Conservation (phyloP, 2,329 filamentous ascomycete genomes). For the Trichoderma sp. region DNA sequence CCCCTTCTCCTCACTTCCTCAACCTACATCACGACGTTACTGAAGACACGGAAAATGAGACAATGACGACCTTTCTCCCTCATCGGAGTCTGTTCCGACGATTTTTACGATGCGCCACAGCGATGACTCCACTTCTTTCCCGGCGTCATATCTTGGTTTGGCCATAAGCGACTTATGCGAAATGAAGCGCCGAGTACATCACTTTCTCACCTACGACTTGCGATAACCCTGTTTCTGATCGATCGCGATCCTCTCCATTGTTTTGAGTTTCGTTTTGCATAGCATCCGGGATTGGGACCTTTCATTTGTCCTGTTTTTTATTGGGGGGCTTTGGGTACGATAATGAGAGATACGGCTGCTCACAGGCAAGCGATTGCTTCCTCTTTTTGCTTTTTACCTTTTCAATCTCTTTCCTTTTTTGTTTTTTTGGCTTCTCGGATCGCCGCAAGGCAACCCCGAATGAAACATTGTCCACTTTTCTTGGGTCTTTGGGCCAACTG, state of each 20-base stretch:
- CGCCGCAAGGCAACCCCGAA: conserved; percentile 32
- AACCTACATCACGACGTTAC: conserved; percentile 30
- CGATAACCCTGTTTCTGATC: conserved; percentile 1
- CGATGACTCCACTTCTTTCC: conserved; percentile 1
- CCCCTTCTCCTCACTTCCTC: conserved; percentile 20
- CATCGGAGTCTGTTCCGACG: conserved; percentile 2
- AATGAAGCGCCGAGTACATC: conserved; percentile 11
- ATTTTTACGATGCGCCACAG: conserved; percentile 17
- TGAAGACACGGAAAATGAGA: conserved; percentile 34
- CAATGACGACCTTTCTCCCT: conserved; percentile 25
- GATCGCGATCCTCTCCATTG: conserved; percentile 8
- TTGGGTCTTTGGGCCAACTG: conserved; percentile 19
- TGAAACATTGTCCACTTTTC: conserved; percentile 3
- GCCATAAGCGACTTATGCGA: conserved; percentile 10
- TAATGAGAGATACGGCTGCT: conserved; percentile 13
- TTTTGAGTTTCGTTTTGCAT: conserved; percentile 28
- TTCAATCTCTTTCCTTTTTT: conserved; percentile 15
- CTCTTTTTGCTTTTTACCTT: conserved; percentile 29
- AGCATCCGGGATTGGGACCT: conserved; percentile 28
- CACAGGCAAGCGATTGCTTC: not conserved
- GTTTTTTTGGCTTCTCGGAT: conserved; percentile 15
- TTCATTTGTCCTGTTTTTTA: conserved; percentile 24
- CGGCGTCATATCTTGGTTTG: not conserved
- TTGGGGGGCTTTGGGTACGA: conserved; percentile 21
- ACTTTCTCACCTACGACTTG: conserved; percentile 16